Base-by-base conservation (phyloP, 768 basidiomycete genomes). In the Amanita subjunquillea region DNA sequence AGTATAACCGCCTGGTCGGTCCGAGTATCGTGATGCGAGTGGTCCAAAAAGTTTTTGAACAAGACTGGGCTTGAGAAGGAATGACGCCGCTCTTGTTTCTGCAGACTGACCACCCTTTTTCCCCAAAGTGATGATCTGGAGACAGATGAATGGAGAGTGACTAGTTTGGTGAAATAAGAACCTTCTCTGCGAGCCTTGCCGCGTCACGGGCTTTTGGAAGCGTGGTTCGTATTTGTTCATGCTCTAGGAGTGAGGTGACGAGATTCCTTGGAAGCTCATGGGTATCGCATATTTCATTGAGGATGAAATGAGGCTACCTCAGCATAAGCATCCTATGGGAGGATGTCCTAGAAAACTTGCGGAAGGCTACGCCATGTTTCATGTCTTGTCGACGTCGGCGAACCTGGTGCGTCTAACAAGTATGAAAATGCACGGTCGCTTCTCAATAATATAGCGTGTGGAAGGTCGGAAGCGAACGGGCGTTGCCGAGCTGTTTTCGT, bases 191-290 rank as follows among this genome's bases (percentile, higher is more conserved):
- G 49, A 97, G 71, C 58, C 91, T 77, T 12, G 91, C 91, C 4
- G 93, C 72, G 60, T 96, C 93, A 64, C 87, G 85, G 2, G 96
- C 96, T 67, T 97, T 98, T 30, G 95, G 86, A 13, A 97, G 70
- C 0, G 96, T 99, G 5, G 96, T 98, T 66, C 88, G 86, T 64
- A 99, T 91, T 63, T 91, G 88, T 62, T 96, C 91, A 69, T 98
- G 92, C 63, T 97, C 83, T 53, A 99, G 78, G 32, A 98, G 77
- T 4, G 92, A 93, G 23, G 92, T 89, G 56, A 99, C 94, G 49
- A 99, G 72, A 68, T 97, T 97, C 56, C 93, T 95, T 62, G 4
- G 34, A 40, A 46, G 56, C 48, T 62, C 51, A 48, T 48, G 50
- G 20, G 56, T 54, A 46, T 44, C 36, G 49, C 22, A 32, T 15